Evolutionary conservation across 805 yeast genomes (phyloP), one percentile per base, ranked within the genome.

Genomic region (Nadsonia fulvescens): DNA sequence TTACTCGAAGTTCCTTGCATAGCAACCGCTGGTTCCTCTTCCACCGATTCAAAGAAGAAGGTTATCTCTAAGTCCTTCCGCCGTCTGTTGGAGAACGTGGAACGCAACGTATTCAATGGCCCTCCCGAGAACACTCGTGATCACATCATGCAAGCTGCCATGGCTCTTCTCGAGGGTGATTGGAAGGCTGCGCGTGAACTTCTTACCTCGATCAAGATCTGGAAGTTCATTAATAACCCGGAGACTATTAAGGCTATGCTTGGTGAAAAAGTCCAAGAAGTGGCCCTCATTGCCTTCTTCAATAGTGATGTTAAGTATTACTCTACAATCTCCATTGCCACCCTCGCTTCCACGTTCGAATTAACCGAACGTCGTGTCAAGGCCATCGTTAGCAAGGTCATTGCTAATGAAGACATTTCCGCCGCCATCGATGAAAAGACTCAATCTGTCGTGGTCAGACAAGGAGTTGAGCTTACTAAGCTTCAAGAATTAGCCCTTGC

Each of bases 91-190:
- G 96, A 89, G 49, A 77, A 74, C 58, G 82, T 78, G 46, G 94
- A 83, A 48, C 75, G 86, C 54, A 93, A 83, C 52, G 75, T 75
- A 31, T 89, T 86, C 63, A 79, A 81, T 36, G 98, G 96, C 22
- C 98, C 98, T 24, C 93, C 96, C 29, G 98, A 89, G 56, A 79
- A 83, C 50, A 77, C 91, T 23, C 74, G 91, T 44, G 99, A 89
- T 51, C 78, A 68, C 53, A 73, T 89, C 40, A 72, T 86, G 63
- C 78, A 77, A 50, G 93, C 95, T 25, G 91, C 95, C 21, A 72
- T 72, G 53, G 69, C 79, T 16, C 67, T 89, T 51, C 78, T 77
- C 47, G 66, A 65, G 40, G 94, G 95, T 38, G 79, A 86, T 46
- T 89, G 98, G 96, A 56, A 63, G 36, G 61, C 64, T 40, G 73